Base-by-base conservation (phyloP, 768 basidiomycete genomes). In the Kwoniella sp. region DNA sequence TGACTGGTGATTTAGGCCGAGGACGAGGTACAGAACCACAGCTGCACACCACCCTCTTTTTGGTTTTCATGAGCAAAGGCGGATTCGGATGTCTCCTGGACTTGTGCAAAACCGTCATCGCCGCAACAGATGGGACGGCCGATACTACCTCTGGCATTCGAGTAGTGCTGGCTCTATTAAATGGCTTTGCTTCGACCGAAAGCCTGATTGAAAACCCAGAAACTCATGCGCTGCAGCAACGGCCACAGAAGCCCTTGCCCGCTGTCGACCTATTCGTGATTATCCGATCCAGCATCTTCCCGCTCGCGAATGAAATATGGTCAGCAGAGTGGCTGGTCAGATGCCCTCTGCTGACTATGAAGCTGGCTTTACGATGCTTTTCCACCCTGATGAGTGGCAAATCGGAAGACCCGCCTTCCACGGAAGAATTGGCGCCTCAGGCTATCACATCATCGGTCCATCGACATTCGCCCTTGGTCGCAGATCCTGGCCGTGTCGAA, bases 121-220 rank as follows among this genome's bases (percentile, higher is more conserved):
- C 32, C 10, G 7, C 27, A 20, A 49, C 31, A 25, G 50, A 45
- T 22, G 38, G 17, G 10, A 17, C 29, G 5, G 23, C 25, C 11
- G 53, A 46, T 29, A 39, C 52, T 20, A 48, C 43, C 8, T 53
- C 40, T 11, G 50, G 58, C 8, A 20, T 69, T 28, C 55, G 58
- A 33, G 46, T 63, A 36, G 84, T 84, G 0, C 77, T 93, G 31
- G 83, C 86, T 59, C 78, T 93, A 36, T 76, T 96, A 34, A 79
- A 82, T 52, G 82, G 86, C 10, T 77, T 98, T 37, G 79, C 89
- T 22, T 84, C 86, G 1, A 81, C 88, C 23, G 87, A 87, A 62
- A 80, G 87, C 11, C 77, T 93, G 22, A 80, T 90, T 48, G 91
- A 96, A 52, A 87, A 89, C 6, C 80, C 83, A 2, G 92, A 98